A percentile compares a stretch with the other conserved stretches of the same genome.
These are phyloP conservation scores for Chrysopogon serrulatus DNA, from an alignment of 176 grass and related monocot species.

Conservation along the genomic window DNA sequence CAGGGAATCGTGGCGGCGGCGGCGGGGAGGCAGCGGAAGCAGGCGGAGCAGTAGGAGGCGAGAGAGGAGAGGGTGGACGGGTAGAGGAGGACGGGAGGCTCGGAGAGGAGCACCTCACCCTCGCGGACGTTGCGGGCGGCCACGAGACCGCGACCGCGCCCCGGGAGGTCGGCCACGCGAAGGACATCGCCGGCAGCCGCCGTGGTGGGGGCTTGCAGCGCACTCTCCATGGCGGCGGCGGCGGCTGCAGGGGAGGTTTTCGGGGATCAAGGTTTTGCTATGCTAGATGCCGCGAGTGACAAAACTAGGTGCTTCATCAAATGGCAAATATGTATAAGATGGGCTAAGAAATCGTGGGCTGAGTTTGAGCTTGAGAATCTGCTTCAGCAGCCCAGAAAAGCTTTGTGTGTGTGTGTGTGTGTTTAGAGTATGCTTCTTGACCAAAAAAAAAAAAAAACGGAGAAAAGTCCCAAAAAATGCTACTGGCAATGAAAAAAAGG, in stretches of 20 bases:
- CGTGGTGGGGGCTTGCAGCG: neutral
- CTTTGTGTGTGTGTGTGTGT: no score
- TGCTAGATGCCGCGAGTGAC: no score
- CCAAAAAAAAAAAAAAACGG: no score
- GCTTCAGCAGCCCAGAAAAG: no score
- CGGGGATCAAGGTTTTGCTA: no score
- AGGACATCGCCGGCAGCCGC: slow-evolving; percentile 3
- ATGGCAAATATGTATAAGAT: neutral
- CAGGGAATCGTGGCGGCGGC: neutral
- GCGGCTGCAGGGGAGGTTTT: neutral
- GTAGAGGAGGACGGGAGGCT: slow-evolving; percentile 50
- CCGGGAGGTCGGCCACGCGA: slow-evolving; percentile 24
- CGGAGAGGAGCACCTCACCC: slow-evolving; percentile 66
- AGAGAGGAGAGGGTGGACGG: slow-evolving; percentile 37
- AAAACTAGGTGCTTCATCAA: neutral
- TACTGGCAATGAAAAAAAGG: no score
- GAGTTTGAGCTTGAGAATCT: no score
- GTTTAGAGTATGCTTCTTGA: no score
- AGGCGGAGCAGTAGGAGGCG: slow-evolving; percentile 44
- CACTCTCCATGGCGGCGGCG: slow-evolving; percentile 5
- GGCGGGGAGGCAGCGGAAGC: slow-evolving; percentile 40
- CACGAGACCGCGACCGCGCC: slow-evolving; percentile 40
- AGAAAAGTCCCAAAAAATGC: no score
- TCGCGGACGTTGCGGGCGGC: slow-evolving; percentile 39
- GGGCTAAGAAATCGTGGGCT: no score